These are phyloP conservation scores for Myriosclerotinia scirpicola DNA, from an alignment of 2,329 filamentous ascomycete species.

Conservation along the genomic window DNA sequence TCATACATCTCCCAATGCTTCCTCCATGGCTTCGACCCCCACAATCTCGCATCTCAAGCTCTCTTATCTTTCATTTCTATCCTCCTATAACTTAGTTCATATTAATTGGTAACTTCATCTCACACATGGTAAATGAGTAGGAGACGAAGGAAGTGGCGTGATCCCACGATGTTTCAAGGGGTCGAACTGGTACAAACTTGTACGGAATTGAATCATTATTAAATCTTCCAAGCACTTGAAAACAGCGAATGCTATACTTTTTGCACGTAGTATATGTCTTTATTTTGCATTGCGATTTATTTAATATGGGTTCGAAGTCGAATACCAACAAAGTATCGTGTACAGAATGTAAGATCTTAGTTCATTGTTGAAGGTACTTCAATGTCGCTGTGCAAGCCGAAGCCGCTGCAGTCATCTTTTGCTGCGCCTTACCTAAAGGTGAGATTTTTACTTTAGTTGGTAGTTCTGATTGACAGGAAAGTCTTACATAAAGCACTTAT, in stretches of 20 bases:
- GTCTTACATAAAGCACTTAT: slow-evolving; percentile 13
- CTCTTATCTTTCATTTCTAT: background rate
- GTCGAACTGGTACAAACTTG: background rate
- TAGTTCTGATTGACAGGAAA: slow-evolving; percentile 18
- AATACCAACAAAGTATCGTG: slow-evolving; percentile 14
- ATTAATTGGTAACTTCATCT: background rate
- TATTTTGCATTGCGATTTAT: background rate
- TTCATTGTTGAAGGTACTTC: background rate
- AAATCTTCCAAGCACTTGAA: background rate
- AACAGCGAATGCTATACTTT: background rate
- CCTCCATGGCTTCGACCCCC: slow-evolving; percentile 4
- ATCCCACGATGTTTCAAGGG: slow-evolving; percentile 22
- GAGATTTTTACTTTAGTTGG: slow-evolving; percentile 18
- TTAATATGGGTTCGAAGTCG: slow-evolving; percentile 16
- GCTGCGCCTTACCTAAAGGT: slow-evolving; percentile 21
- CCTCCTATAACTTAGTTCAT: background rate
- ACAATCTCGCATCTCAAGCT: background rate
- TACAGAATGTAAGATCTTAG: background rate
- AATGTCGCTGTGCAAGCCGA: slow-evolving; percentile 16
- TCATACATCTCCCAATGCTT: background rate
- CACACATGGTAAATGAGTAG: slow-evolving; percentile 16
- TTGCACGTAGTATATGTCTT: background rate
- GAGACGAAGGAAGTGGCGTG: slow-evolving; percentile 22
- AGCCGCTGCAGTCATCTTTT: slow-evolving; percentile 24
- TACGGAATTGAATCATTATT: background rate